Conservation (phyloP, 2,329 filamentous ascomycete species). For the Macrophomina phaseolina region DNA sequence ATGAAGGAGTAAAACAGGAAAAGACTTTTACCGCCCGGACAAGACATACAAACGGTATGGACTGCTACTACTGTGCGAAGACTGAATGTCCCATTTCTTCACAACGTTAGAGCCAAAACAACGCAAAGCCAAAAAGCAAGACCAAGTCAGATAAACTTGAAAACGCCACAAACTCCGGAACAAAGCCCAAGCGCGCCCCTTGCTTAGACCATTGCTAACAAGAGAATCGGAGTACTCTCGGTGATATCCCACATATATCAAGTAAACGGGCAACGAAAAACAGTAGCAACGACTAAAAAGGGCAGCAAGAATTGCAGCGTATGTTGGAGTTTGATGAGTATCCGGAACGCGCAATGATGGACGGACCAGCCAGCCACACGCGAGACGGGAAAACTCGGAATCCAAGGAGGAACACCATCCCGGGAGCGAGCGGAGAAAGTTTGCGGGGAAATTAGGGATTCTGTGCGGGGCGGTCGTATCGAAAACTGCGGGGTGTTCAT, state of each 20-base stretch:
- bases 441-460: slow-evolving; percentile 21
- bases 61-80: slow-evolving; percentile 1
- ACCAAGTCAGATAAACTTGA: neutral
- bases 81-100: neutral
- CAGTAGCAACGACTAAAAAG: neutral
- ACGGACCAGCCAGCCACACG: slow-evolving; percentile 12
- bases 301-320: slow-evolving; percentile 1
- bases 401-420: slow-evolving; percentile 2
- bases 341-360: slow-evolving; percentile 11
- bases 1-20: neutral
- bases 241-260: neutral
- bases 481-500: slow-evolving; percentile 14
- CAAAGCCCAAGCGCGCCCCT: neutral
- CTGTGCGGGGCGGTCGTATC: slow-evolving; percentile 15
- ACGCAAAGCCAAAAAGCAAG: neutral
- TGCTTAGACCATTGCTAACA: neutral
- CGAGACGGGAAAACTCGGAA: slow-evolving; percentile 16
- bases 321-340: neutral
- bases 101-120: neutral
- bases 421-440: slow-evolving; percentile 10
- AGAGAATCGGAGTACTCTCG: slow-evolving; percentile 6
- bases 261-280: slow-evolving; percentile 3
- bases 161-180: slow-evolving; percentile 14
- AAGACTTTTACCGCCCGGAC: slow-evolving; percentile 19
- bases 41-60: slow-evolving; percentile 5